Conservation (phyloP, 2,329 filamentous ascomycete species). For the Septoria petroselini region DNA sequence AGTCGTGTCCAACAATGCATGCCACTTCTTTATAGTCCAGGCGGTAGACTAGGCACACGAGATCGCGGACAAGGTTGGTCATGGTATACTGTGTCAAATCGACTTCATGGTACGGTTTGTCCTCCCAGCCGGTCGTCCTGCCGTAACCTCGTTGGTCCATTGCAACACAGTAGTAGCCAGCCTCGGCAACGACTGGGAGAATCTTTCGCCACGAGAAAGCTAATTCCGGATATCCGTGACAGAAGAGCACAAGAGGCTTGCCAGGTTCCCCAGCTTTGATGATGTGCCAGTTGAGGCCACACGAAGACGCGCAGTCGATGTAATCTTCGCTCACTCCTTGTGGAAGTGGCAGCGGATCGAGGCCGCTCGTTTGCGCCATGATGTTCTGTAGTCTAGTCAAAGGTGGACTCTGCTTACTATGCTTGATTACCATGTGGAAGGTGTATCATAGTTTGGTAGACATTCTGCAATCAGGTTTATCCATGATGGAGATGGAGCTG, state of each 20-base stretch:
- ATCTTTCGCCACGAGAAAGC: constrained; percentile 68
- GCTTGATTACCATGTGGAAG: not conserved
- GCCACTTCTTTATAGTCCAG: constrained; percentile 58
- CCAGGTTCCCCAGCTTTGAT: constrained; percentile 53
- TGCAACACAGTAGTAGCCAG: constrained; percentile 64
- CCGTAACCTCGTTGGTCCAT: constrained; percentile 68
- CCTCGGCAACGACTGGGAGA: constrained; percentile 55
- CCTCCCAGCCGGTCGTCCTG: constrained; percentile 61
- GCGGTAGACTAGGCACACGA: constrained; percentile 59
- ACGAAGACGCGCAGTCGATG: constrained; percentile 52
- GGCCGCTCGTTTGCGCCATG: constrained; percentile 16
- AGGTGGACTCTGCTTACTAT: not conserved
- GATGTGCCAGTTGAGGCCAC: constrained; percentile 60
- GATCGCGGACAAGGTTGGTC: constrained; percentile 60
- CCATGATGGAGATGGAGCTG: not conserved
- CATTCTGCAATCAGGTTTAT: no score
- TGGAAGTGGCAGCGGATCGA: constrained; percentile 55
- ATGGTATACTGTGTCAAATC: constrained; percentile 57
- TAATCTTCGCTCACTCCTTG: constrained; percentile 55
- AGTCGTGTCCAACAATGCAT: constrained; percentile 65
- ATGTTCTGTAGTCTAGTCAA: constrained; percentile 3
- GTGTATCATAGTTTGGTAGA: no score
- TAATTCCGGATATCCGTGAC: constrained; percentile 67
- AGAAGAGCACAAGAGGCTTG: constrained; percentile 58
- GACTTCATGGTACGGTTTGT: constrained; percentile 49